phyloP scores from a whole-genome alignment of 495 filamentous ascomycete species.

The Lasiosphaeriaceae sp. region DNA sequence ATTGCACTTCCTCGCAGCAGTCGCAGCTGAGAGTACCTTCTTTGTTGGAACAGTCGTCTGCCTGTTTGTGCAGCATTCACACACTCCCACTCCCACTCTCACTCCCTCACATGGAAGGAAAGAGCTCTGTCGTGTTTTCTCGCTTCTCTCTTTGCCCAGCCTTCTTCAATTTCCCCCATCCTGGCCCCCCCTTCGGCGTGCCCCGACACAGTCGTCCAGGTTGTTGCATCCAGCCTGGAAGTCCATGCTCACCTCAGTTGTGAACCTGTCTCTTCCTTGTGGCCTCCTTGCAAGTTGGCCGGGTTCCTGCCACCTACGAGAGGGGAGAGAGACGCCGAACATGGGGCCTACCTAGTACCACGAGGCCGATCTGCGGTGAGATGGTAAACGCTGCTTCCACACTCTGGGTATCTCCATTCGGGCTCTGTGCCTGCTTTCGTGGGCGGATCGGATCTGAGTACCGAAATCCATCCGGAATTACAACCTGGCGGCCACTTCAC shows the following conservation, averaged over 20 bases:
- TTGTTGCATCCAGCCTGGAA: neutral
- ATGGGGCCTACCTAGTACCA: too few relatives aligned
- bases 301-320: neutral
- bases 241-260: neutral
- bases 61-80: too few relatives aligned
- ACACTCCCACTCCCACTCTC: too few relatives aligned
- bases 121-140: too few relatives aligned
- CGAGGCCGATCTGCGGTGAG: too few relatives aligned
- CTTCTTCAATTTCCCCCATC: neutral
- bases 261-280: too few relatives aligned
- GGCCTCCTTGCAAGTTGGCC: neutral
- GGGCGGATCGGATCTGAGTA: slow-evolving; percentile 16
- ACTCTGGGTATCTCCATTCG: neutral
- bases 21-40: neutral
- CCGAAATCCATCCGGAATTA: slow-evolving; percentile 4
- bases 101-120: too few relatives aligned
- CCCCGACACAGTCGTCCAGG: slow-evolving; percentile 6
- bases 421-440: neutral
- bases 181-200: slow-evolving; percentile 3
- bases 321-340: too few relatives aligned
- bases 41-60: too few relatives aligned
- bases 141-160: neutral
- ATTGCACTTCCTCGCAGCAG: neutral
- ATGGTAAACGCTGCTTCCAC: too few relatives aligned
- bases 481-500: neutral